Evolutionary conservation across 805 yeast species (phyloP), one percentile per base, ranked within the genome.

Genomic region (Sungouiozyma ichnusensis): DNA sequence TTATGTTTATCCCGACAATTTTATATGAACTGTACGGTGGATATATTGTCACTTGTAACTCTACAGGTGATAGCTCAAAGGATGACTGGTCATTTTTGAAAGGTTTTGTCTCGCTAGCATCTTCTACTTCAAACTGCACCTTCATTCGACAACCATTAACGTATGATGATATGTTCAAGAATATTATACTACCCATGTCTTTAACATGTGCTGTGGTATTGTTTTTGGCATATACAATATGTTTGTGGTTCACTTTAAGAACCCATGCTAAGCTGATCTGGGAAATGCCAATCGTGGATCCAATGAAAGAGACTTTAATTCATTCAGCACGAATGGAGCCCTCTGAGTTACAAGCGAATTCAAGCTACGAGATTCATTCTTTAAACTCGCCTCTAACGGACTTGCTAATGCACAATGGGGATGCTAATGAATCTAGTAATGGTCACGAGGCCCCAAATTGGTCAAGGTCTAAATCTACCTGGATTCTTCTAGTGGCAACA

Each of bases 361-460:
- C 29, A 7, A 24, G 9, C 11, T 7, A 24, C 11, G 29, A 24
- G 11, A 24, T 24, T 11, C 33, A 35, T 18, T 20, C 41, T 3
- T 31, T 43, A 35, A 36, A 42, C 14, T 36, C 39, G 16, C 31
- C 34, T 7, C 15, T 39, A 19, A 4, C 45, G 37, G 39, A 6
- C 13, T 33, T 3, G 11, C 13, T n/a, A 13, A 31, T 6, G 3
- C 19, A 33, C 8, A 62, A 53, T 6, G 63, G 54, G 43, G 67
- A 61, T 34, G 33, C 20, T 27, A 60, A 53, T 11, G 60, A 55
- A n/a, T 3, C 20, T 11, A 32, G 20, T 16, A 81, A 82, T 4
- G 94, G 94, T 1, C 97, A 90, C 52, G 97, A 87, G 60, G 94
- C 97, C 0, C 97, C 98, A 37, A 92, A 92, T 58, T 92, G 98